Percentiles rank a stretch among this genome's conserved stretches.
phyloP scores from a whole-genome alignment of 148 eudicot genomes.

The Chenopodium quinoa region DNA sequence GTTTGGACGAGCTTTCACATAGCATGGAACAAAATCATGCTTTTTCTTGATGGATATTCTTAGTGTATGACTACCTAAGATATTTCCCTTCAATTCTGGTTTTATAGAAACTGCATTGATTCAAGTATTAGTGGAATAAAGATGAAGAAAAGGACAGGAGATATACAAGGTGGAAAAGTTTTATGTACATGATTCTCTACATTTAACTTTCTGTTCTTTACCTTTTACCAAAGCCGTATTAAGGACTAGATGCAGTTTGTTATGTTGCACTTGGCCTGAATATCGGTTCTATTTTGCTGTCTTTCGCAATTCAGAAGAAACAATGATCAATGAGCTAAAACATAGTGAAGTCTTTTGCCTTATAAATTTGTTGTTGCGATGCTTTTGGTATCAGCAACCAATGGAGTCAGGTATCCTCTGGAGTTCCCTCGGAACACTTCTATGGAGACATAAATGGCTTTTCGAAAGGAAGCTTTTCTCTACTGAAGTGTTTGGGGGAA shows the following conservation, averaged over 20 bases:
- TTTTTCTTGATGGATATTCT: background rate
- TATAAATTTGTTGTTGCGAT: background rate
- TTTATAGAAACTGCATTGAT: background rate
- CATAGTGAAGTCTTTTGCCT: background rate
- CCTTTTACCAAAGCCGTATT: slow-evolving; percentile 4
- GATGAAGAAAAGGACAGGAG: background rate
- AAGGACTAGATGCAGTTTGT: background rate
- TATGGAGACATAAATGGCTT: background rate
- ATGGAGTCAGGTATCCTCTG: background rate
- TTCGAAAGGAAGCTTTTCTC: background rate
- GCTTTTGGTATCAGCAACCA: background rate
- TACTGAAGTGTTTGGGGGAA: slow-evolving; percentile 17
- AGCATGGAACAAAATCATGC: background rate
- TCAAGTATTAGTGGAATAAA: background rate
- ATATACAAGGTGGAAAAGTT: background rate
- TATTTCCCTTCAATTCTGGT: background rate
- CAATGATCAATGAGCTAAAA: too few species aligned
- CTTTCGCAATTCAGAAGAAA: background rate
- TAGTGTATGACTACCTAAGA: background rate
- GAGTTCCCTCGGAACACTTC: slow-evolving; percentile 19
- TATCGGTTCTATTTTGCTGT: background rate
- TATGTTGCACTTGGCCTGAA: background rate
- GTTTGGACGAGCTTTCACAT: background rate
- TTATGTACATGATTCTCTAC: background rate
- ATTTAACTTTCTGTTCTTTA: background rate